A percentile compares a stretch with the other conserved stretches of the same genome.
These are phyloP conservation scores for Boletus sp. DNA, from an alignment of 768 basidiomycete species.

Conservation along the genomic window DNA sequence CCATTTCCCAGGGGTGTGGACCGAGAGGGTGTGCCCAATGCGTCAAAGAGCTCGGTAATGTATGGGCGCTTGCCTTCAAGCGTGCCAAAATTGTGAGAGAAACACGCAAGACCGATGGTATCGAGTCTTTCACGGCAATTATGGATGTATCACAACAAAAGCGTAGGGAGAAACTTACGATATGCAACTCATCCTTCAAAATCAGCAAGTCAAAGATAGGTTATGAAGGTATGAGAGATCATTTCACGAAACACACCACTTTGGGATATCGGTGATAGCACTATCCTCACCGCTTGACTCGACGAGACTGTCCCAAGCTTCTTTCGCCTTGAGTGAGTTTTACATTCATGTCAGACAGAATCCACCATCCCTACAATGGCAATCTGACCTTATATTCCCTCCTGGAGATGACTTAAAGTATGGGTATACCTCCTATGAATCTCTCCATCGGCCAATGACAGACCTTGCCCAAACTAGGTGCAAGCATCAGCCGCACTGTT, in stretches of 20 bases:
- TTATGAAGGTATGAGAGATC: not conserved
- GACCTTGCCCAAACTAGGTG: conserved; percentile 44
- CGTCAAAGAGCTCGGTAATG: conserved; percentile 1
- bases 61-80: conserved; percentile 45
- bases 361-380: no score
- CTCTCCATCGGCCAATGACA: no score
- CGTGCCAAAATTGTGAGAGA: conserved; percentile 54
- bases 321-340: no score
- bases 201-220: not conserved
- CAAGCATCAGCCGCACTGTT: no score
- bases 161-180: conserved; percentile 22
- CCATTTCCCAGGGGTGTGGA: conserved; percentile 27
- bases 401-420: no score
- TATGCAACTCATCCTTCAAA: conserved; percentile 33
- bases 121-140: conserved; percentile 41
- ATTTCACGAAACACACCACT: not conserved
- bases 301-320: no score
- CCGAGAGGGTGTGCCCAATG: conserved; percentile 24
- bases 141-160: not conserved
- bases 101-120: conserved; percentile 55
- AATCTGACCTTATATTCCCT: no score
- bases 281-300: no score
- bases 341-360: no score
- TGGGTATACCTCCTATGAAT: no score
- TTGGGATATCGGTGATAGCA: no score